These are phyloP conservation scores for Ustilago cynodontis DNA, from an alignment of 1,284 basidiomycete genomes.

Conservation along the genomic window DNA sequence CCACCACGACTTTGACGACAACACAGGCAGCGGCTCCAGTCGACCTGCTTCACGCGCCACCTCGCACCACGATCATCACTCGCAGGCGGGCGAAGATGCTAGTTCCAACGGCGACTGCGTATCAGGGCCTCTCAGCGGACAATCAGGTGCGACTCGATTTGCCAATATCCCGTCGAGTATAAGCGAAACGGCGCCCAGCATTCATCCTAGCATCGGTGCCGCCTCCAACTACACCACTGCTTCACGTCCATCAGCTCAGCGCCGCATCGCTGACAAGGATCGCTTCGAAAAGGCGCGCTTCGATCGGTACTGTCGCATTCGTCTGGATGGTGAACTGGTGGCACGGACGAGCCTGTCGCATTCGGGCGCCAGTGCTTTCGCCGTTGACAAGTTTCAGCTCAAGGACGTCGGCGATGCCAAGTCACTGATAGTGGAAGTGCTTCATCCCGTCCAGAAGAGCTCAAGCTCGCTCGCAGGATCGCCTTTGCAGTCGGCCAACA, in stretches of 20 bases:
- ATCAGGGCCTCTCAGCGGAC: constrained; percentile 34
- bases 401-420: constrained; percentile 45
- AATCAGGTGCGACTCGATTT: constrained; percentile 33
- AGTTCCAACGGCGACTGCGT: constrained; percentile 23
- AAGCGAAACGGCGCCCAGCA: constrained; percentile 17
- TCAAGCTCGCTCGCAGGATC: constrained; percentile 27
- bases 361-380: constrained; percentile 22
- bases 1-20: constrained; percentile 19
- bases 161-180: neutral
- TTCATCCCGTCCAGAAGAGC: constrained; percentile 42
- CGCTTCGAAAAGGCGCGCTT: constrained; percentile 37
- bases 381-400: constrained; percentile 54
- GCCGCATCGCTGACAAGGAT: constrained; percentile 36
- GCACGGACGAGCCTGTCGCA: constrained; percentile 51
- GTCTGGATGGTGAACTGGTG: constrained; percentile 52
- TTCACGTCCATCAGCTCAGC: constrained; percentile 14
- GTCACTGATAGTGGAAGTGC: constrained; percentile 54
- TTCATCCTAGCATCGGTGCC: neutral
- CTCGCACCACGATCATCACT: constrained; percentile 21
- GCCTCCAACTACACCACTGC: constrained; percentile 12
- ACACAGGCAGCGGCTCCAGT: constrained; percentile 29
- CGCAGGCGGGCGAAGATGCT: constrained; percentile 19
- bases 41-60: constrained; percentile 30
- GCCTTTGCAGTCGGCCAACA: constrained; percentile 23
- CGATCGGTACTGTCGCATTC: constrained; percentile 58